phyloP scores from a whole-genome alignment of 441 rosid genomes.

The Populus tomentosa region DNA sequence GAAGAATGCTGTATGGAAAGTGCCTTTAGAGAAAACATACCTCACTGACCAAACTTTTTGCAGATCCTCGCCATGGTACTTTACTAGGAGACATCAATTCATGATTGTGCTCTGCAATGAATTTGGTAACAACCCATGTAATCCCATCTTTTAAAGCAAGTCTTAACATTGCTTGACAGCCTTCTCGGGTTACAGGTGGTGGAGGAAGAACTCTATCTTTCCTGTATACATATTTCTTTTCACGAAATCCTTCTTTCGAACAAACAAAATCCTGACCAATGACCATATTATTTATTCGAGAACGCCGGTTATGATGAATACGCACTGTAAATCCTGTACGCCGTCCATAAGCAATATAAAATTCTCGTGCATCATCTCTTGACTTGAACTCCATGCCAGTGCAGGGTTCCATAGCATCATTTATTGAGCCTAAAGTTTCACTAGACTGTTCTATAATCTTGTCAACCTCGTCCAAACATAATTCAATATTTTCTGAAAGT shows the following conservation, averaged over 20 bases:
- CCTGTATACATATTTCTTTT: constrained; percentile 48
- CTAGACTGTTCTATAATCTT: constrained; percentile 34
- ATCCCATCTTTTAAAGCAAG: constrained; percentile 42
- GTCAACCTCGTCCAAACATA: constrained; percentile 37
- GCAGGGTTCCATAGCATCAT: constrained; percentile 28
- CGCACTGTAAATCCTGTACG: constrained; percentile 41
- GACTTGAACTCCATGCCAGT: constrained; percentile 45
- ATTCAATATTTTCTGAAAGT: constrained; percentile 29
- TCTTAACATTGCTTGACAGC: constrained; percentile 55
- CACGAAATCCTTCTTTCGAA: constrained; percentile 56
- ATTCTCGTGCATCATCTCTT: constrained; percentile 49
- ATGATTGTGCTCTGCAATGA: constrained; percentile 45
- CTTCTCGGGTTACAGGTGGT: constrained; percentile 47
- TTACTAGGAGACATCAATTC: constrained; percentile 41
- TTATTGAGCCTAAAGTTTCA: constrained; percentile 21
- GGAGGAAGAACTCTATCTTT: constrained; percentile 56
- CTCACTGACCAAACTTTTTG: constrained; percentile 38
- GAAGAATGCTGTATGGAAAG: background rate
- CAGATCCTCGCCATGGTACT: constrained; percentile 51
- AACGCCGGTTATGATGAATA: constrained; percentile 52
- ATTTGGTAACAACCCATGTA: constrained; percentile 52
- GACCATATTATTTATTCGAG: constrained; percentile 42
- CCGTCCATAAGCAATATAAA: constrained; percentile 45
- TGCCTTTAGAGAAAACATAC: constrained; percentile 16
- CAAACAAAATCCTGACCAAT: constrained; percentile 62